Conservation (phyloP, 139 green algal species). For the Picochlorum costavermella region DNA sequence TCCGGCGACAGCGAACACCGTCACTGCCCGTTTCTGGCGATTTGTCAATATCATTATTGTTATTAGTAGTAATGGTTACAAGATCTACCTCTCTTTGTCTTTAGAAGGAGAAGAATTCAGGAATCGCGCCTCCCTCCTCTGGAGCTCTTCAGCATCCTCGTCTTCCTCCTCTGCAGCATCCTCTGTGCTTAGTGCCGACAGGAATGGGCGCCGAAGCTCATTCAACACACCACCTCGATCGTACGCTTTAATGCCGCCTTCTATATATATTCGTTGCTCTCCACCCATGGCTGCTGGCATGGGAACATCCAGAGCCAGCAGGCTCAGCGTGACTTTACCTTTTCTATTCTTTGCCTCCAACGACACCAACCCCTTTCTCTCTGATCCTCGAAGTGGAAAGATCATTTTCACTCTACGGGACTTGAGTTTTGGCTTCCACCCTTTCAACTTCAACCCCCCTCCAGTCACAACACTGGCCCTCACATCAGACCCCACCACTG, state of each 20-base stretch:
- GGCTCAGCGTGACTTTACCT: conserved; percentile 66
- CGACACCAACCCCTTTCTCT: conserved; percentile 62
- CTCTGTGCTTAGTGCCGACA: conserved; percentile 1
- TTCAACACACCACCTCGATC: conserved; percentile 40
- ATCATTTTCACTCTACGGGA: conserved; percentile 66
- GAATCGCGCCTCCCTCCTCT: background rate
- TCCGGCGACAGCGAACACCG: conserved; percentile 3
- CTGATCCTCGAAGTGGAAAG: conserved; percentile 55
- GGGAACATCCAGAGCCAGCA: conserved; percentile 63
- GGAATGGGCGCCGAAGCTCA: conserved; percentile 58
- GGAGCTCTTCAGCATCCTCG: background rate
- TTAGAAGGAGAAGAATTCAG: background rate
- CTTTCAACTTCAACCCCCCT: conserved; percentile 46
- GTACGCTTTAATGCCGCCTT: conserved; percentile 51
- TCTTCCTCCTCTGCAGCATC: conserved; percentile 11
- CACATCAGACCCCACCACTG: conserved; percentile 48
- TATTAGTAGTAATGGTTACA: too few species aligned
- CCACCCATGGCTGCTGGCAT: conserved; percentile 15
- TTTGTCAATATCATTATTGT: background rate
- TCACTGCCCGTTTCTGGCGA: background rate
- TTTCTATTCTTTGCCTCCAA: conserved; percentile 65
- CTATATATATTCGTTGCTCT: conserved; percentile 52
- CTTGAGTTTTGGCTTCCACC: conserved; percentile 28
- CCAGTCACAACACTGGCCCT: conserved; percentile 55
- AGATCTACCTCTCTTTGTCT: background rate